Evolutionary conservation across 2,329 filamentous ascomycete genomes (phyloP), one percentile per base, ranked within the genome.

Genomic region (Bipolaris zeicola): DNA sequence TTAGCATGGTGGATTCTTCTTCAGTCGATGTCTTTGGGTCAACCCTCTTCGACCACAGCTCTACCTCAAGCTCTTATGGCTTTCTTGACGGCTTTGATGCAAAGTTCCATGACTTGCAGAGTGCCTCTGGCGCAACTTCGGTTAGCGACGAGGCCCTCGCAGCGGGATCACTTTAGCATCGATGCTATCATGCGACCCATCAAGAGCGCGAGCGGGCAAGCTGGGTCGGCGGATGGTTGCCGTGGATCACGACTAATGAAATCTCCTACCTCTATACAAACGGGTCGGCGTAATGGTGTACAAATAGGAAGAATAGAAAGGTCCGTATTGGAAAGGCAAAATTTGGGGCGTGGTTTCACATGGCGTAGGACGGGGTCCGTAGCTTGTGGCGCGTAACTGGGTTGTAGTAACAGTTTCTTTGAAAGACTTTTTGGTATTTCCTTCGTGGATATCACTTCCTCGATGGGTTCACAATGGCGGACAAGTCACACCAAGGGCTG

Each of bases 131-230:
- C 79, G 79, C 75, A 75, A 70, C 78, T 69, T 73, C 71, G 70
- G 74, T 76, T 78, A 76, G 79, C 79, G 79, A 81, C 79, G 78
- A 72, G 77, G 74, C 72, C 77, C 75, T 76, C 75, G 74, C 77
- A 78, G 76, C 74, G 74, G 69, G 75, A 65, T 50, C 52, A 48
- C 60, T 69, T 66, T 73, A 73, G 68, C 66, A 63, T 59, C 62
- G 63, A 66, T 42, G 49, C 54, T 52, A 61, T 70, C 63, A 62
- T 55, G 61, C 58, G 62, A 66, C 63, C 63, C 64, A 58, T 33
- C n/a, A 57, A 64, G 60, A 57, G 60, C 54, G 55, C 60, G 64
- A 60, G 48, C 60, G 59, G 50, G 46, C 55, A 60, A 58, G 63
- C 64, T 61, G 68, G 62, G 59, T 63, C 57, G 51, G 52, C 57